phyloP scores from a whole-genome alignment of 768 basidiomycete species.

The Tremella yokohamensis region DNA sequence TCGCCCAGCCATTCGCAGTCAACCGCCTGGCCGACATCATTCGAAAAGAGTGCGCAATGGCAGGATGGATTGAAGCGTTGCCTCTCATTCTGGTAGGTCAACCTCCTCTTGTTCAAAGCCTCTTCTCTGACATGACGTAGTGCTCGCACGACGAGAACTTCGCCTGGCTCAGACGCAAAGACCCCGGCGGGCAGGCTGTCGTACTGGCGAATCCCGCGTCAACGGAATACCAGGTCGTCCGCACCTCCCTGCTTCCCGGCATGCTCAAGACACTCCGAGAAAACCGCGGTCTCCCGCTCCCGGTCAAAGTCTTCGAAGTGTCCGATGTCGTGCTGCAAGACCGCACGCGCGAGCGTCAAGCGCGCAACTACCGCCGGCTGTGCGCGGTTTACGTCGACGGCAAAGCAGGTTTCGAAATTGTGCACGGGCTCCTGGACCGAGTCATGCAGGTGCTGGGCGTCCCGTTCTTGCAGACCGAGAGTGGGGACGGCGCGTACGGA shows the following conservation, averaged over 20 bases:
- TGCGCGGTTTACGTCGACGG: conserved; percentile 95
- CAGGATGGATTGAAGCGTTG: conserved; percentile 93
- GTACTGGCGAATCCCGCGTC: conserved; percentile 97
- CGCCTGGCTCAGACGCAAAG: conserved; percentile 78
- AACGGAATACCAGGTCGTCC: conserved; percentile 94
- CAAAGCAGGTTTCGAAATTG: conserved; percentile 92
- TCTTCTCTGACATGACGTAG: conserved; percentile 53
- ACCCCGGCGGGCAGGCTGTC: conserved; percentile 75
- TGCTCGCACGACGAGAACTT: conserved; percentile 99
- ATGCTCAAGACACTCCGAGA: conserved; percentile 95
- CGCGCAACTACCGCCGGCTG: conserved; percentile 76
- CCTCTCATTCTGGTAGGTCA: conserved; percentile 81
- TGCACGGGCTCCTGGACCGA: conserved; percentile 89
- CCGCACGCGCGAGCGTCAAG: conserved; percentile 57
- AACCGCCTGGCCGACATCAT: conserved; percentile 87
- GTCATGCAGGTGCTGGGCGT: conserved; percentile 95
- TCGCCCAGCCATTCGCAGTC: conserved; percentile 84
- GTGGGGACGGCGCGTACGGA: conserved; percentile 57
- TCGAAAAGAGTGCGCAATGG: conserved; percentile 83
- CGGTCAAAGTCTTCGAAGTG: conserved; percentile 88
- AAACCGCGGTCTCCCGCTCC: conserved; percentile 87
- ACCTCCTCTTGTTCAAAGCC: not conserved
- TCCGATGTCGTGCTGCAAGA: conserved; percentile 94
- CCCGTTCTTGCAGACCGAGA: conserved; percentile 63
- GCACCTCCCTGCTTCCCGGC: conserved; percentile 91